These are phyloP conservation scores for Pontederia crassipes DNA, from an alignment of 176 grass and related monocot species.

Conservation along the genomic window DNA sequence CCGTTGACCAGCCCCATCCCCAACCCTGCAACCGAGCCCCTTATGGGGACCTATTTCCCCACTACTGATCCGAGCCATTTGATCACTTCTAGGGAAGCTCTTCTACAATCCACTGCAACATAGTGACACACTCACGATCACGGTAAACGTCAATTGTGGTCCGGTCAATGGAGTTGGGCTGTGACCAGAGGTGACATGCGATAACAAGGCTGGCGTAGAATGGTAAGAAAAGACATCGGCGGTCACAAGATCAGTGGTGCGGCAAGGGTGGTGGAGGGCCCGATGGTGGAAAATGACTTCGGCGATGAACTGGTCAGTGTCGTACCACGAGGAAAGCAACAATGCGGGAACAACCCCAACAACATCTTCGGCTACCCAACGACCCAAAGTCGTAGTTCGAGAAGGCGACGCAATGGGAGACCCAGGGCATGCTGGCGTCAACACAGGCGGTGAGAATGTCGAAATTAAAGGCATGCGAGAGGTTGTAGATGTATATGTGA, in stretches of 20 bases:
- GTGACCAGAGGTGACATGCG: conserved; percentile 65
- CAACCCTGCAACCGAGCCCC: too few relatives aligned
- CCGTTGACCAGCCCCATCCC: too few relatives aligned
- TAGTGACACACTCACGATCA: conserved; percentile 33
- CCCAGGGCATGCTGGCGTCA: conserved; percentile 50
- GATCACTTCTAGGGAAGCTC: conserved; percentile 43
- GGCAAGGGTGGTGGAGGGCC: conserved; percentile 62
- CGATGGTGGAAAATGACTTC: conserved; percentile 74
- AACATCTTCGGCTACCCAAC: conserved; percentile 4
- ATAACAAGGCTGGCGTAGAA: conserved; percentile 81
- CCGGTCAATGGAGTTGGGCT: conserved; percentile 34
- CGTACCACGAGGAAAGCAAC: conserved; percentile 46
- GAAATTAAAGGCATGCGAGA: conserved; percentile 60
- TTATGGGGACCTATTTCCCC: too few relatives aligned
- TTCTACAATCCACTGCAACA: conserved; percentile 52
- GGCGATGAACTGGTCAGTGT: conserved; percentile 70
- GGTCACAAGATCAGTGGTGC: conserved; percentile 41
- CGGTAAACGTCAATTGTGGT: too few relatives aligned
- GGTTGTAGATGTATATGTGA: conserved; percentile 62
- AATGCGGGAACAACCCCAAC: conserved; percentile 15
- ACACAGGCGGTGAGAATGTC: conserved; percentile 57
- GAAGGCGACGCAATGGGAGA: conserved; percentile 47
- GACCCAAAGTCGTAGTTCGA: conserved; percentile 47
- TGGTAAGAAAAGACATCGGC: conserved; percentile 65
- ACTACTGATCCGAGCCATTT: conserved; percentile 47